Conservation (phyloP, 1,284 basidiomycete genomes). For the Ustilago shanxiensis region DNA sequence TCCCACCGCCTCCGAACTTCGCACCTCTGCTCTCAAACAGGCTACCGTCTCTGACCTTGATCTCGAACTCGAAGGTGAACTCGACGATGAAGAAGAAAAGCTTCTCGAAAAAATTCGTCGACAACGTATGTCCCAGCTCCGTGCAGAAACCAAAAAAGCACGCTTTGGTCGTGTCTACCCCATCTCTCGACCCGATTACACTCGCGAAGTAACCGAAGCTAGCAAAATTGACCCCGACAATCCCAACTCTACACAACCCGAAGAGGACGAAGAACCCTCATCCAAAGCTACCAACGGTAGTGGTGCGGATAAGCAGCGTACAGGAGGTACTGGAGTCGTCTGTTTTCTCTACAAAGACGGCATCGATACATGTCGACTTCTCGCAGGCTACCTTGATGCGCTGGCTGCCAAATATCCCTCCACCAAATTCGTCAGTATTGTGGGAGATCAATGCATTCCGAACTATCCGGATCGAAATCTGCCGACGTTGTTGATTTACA, state of each 20-base stretch:
- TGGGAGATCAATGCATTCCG: slow-evolving; percentile 92
- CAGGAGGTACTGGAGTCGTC: slow-evolving; percentile 82
- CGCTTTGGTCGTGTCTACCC: slow-evolving; percentile 87
- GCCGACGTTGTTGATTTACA: slow-evolving; percentile 92
- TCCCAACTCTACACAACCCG: not conserved
- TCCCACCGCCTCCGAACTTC: slow-evolving; percentile 46
- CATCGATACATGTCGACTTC: slow-evolving; percentile 76
- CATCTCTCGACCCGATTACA: slow-evolving; percentile 93
- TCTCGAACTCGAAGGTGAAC: slow-evolving; percentile 56
- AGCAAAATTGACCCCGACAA: slow-evolving; percentile 77
- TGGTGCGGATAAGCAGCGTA: slow-evolving; percentile 55
- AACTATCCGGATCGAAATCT: slow-evolving; percentile 92
- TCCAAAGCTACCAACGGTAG: slow-evolving; percentile 72
- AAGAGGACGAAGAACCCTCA: slow-evolving; percentile 72
- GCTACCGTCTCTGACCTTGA: slow-evolving; percentile 59
- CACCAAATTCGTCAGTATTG: slow-evolving; percentile 95
- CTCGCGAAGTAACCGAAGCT: slow-evolving; percentile 91
- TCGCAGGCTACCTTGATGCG: slow-evolving; percentile 79
- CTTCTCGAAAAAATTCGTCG: slow-evolving; percentile 79
- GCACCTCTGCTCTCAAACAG: slow-evolving; percentile 47
- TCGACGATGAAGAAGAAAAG: slow-evolving; percentile 79
- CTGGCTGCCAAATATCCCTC: slow-evolving; percentile 86
- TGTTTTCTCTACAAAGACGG: slow-evolving; percentile 89
- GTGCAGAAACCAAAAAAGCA: slow-evolving; percentile 76
- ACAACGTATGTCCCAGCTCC: slow-evolving; percentile 79